Evolutionary conservation across 164 flowering plant genomes (phyloP), one percentile per base, ranked within the genome.

Genomic region (Chimonanthus praecox): DNA sequence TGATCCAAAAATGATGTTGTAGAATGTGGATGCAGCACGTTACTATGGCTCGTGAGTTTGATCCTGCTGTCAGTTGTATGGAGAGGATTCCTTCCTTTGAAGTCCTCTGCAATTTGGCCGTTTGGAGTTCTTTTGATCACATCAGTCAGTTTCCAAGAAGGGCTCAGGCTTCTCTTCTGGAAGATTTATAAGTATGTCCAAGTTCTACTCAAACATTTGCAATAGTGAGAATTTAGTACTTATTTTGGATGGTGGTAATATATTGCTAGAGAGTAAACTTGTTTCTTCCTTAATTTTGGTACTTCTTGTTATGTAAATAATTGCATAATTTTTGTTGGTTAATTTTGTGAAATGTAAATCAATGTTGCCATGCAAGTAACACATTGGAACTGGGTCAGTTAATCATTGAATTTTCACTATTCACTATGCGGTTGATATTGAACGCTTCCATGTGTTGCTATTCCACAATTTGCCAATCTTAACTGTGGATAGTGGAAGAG

Each of bases 1-100:
- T 33, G 33, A 33, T 33, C 33, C 33, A 33, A 33, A 33, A 33
- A 33, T 33, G 33, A 33, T 33, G 2, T 0, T 33, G 33, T 33
- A 1, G 33, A 33, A 33, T 33, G 33, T 81, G 66, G 43, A 5
- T 84, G 83, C 79, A 95, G 99, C 78, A 88, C 96, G 21, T 73
- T 95, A 75, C 67, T 89, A 47, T 95, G 98, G 97, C 91, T 95
- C 6, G 83, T 93, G 58, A 95, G 96, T 78, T 77, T 93, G 80
- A 93, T 95, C 10, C 73, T 85, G n/a, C 77, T 95, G 10, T 87
- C 99, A 3, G 94, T 84, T 45, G 5, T 85, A 0, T 95, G 99
- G 99, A 87, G 94, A 84, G 87, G 83, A 10, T 95, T 95, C 78
- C 97, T 95, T 78, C 99, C 99, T 9, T 78, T 95, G 67, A 87